Evolutionary conservation across 495 filamentous ascomycete species (phyloP).

Genomic region (Usnea hakonensis): DNA sequence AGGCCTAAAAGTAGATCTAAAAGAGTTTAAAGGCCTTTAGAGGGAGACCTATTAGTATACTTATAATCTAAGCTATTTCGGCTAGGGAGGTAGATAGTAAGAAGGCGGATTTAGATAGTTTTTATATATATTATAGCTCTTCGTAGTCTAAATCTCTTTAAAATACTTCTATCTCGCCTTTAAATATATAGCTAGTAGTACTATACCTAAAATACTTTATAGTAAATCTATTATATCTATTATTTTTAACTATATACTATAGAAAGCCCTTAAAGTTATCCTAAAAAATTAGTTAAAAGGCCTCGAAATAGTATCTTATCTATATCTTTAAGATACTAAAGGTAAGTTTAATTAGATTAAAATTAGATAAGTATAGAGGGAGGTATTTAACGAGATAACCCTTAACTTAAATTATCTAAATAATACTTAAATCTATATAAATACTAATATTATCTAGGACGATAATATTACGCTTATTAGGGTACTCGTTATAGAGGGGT

Average conservation of each 20-base stretch:
- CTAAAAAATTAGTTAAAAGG: background rate
- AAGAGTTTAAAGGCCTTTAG: no score
- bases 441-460: no score
- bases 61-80: no score
- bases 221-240: background rate
- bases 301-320: background rate
- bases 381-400: background rate
- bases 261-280: constrained; percentile 1
- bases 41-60: no score
- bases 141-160: background rate
- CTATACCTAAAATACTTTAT: background rate
- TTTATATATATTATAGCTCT: no score
- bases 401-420: background rate
- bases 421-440: no score
- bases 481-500: no score
- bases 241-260: background rate
- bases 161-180: background rate
- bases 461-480: no score
- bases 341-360: background rate
- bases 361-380: background rate
- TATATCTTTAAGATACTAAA: background rate
- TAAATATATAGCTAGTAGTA: background rate
- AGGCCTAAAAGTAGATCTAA: no score
- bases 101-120: no score
- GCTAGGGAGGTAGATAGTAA: no score